Evolutionary conservation across 441 rosid genomes (phyloP), one percentile per base, ranked within the genome.

Genomic region (Pelargonium citronellum): DNA sequence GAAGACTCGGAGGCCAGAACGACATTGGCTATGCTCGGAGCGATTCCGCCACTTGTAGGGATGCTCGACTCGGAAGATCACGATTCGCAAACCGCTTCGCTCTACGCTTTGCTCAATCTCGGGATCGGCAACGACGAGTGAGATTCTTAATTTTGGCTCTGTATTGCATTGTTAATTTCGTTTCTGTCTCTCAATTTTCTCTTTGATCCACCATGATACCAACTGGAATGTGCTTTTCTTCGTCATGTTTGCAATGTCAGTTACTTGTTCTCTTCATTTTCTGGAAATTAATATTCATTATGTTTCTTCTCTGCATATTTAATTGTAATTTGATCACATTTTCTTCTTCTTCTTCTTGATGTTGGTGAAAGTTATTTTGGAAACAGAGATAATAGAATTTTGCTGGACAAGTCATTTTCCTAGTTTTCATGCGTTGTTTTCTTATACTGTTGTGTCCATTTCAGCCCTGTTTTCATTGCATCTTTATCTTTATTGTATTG

Each of bases 61-160:
- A 87, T 94, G 94, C 88, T 94, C 44, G 97, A 90, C 71, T 81
- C 75, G 55, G 82, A 81, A 24, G 80, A 83, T 9, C 73, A 66
- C 27, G 85, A 86, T 27, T 72, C 88, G 41, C 91, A 78, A 78
- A 85, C 90, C 79, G 85, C 90, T 51, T 79, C 98, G 1, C 93
- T 94, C 44, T 94, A 94, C 43, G 95, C 96, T 39, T 70, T 94
- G 77, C 97, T 94, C 64, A 94, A 94, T 81, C 91, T 94, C n/a
- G 96, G 94, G 64, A 91, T 91, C 79, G 96, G 92, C 62, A 91
- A 91, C 70, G 96, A 91, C 69, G 79, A 57, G 99, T 91, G 67
- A 89, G 97, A 83, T 58, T 69, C 6, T 7, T 39, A 27, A 27
- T 66, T 8, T 22, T 27, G 37, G 17, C 16, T 47, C 1, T 10